A percentile compares a stretch with the other conserved stretches of the same genome.
Evolutionary conservation across 805 yeast genomes (phyloP).

Genomic region (Kazachstania africana): DNA sequence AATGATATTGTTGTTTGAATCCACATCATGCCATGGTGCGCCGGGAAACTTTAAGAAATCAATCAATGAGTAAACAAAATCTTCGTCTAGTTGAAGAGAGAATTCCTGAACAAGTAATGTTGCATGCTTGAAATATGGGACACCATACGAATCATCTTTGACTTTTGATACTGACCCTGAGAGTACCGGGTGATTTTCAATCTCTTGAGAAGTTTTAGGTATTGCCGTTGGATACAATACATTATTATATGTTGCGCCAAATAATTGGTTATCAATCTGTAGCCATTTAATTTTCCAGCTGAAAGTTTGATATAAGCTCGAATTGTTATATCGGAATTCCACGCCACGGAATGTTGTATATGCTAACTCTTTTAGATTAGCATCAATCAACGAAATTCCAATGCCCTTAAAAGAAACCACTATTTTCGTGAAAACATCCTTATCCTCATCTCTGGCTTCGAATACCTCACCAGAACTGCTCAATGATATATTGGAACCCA

Average conservation of each 20-base stretch:
- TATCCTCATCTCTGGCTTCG: conserved; percentile 35
- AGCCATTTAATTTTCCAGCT: conserved; percentile 85
- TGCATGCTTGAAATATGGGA: conserved; percentile 80
- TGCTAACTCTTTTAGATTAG: conserved; percentile 62
- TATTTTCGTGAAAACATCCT: conserved; percentile 28
- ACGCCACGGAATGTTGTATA: conserved; percentile 75
- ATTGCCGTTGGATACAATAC: conserved; percentile 81
- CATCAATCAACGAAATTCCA: conserved; percentile 75
- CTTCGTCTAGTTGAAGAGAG: conserved; percentile 89
- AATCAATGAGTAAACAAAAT: conserved; percentile 68
- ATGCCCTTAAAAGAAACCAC: conserved; percentile 67
- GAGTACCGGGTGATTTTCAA: conserved; percentile 81
- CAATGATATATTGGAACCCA: conserved; percentile 14
- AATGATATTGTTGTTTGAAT: not conserved
- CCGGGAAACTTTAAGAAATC: conserved; percentile 78
- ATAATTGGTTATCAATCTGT: conserved; percentile 85
- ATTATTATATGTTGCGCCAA: conserved; percentile 81
- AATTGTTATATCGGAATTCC: conserved; percentile 69
- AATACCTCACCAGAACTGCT: conserved; percentile 34
- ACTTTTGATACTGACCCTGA: conserved; percentile 76
- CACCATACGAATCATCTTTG: conserved; percentile 85
- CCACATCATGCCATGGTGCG: conserved; percentile 49
- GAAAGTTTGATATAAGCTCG: conserved; percentile 71
- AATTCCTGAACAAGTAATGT: conserved; percentile 82
- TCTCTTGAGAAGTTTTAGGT: conserved; percentile 72